Percentiles rank a stretch among this genome's conserved stretches.
Conservation (phyloP, 371 early-diverging fungal genomes). For the Sporodiniella umbellata region DNA sequence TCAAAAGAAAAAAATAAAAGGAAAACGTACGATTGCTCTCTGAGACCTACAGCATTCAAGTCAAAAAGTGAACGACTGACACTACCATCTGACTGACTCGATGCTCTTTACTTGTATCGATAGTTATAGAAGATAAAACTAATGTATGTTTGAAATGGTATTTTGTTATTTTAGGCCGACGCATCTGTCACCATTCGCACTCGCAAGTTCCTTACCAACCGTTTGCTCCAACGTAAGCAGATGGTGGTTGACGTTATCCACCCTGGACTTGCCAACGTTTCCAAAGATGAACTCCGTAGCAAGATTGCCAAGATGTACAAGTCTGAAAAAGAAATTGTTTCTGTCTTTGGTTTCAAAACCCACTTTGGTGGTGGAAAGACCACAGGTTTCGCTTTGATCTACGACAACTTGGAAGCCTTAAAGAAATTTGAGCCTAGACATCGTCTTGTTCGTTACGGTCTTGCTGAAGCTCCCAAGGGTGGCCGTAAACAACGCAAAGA, state of each 20-base stretch:
- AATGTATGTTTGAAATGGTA: neutral
- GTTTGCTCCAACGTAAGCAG: constrained; percentile 96
- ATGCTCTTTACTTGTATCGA: neutral
- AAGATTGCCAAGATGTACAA: constrained; percentile 97
- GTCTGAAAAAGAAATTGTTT: constrained; percentile 85
- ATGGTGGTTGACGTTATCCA: constrained; percentile 97
- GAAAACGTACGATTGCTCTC: no score
- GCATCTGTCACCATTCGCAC: constrained; percentile 92
- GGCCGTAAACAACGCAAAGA: constrained; percentile 99
- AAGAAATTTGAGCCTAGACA: constrained; percentile 99
- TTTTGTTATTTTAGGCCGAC: constrained; percentile 55
- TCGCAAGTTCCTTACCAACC: constrained; percentile 98
- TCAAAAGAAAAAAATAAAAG: no score
- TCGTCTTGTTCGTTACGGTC: constrained; percentile 86
- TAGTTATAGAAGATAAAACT: neutral
- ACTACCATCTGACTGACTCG: no score
- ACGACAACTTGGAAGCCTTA: constrained; percentile 92
- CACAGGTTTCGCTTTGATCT: constrained; percentile 96
- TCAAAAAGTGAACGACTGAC: no score
- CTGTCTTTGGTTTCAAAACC: constrained; percentile 95
- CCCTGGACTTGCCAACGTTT: constrained; percentile 89
- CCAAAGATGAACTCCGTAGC: constrained; percentile 91
- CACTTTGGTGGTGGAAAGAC: constrained; percentile 98
- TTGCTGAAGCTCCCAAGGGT: constrained; percentile 72
- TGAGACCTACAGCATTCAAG: no score